A percentile compares a stretch with the other conserved stretches of the same genome.
phyloP scores from a whole-genome alignment of 495 filamentous ascomycete species.

The Terfezia boudieri region DNA sequence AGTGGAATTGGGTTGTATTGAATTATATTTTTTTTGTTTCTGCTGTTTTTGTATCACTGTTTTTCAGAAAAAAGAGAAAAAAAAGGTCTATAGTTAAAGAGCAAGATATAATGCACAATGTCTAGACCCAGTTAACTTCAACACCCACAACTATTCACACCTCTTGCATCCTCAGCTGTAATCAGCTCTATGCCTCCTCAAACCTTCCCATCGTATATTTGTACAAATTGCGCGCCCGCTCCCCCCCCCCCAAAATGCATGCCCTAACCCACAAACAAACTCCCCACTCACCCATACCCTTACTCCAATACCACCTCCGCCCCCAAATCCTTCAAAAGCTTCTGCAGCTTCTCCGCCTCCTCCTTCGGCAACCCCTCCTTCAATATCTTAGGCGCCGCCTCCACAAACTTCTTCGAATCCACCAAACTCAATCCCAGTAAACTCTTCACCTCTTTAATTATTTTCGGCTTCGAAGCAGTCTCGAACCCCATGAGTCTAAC shows the following conservation, averaged over 20 bases:
- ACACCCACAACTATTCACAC: too few relatives aligned
- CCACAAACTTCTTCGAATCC: conserved; percentile 99
- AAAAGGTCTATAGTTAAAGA: too few relatives aligned
- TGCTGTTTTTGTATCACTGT: neutral
- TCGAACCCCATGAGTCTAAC: conserved; percentile 82
- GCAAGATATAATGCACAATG: too few relatives aligned
- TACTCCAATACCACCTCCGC: conserved; percentile 81
- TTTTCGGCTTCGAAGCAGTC: conserved; percentile 72
- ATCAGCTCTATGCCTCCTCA: too few relatives aligned
- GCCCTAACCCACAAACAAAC: neutral
- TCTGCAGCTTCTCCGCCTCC: conserved; percentile 94
- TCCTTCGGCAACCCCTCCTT: conserved; percentile 97
- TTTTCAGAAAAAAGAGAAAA: too few relatives aligned
- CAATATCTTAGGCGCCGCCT: conserved; percentile 90
- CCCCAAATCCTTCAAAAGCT: conserved; percentile 75
- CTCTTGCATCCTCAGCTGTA: too few relatives aligned
- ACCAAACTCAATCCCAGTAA: conserved; percentile 89
- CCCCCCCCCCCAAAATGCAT: neutral
- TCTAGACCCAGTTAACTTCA: too few relatives aligned
- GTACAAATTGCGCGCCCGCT: neutral
- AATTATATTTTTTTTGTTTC: too few relatives aligned
- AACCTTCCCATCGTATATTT: neutral
- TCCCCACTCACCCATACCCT: conserved; percentile 6
- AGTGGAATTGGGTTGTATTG: too few relatives aligned
- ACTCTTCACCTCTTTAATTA: conserved; percentile 98